phyloP scores from a whole-genome alignment of 345 rosid species.

The Syzygium oleosum region DNA sequence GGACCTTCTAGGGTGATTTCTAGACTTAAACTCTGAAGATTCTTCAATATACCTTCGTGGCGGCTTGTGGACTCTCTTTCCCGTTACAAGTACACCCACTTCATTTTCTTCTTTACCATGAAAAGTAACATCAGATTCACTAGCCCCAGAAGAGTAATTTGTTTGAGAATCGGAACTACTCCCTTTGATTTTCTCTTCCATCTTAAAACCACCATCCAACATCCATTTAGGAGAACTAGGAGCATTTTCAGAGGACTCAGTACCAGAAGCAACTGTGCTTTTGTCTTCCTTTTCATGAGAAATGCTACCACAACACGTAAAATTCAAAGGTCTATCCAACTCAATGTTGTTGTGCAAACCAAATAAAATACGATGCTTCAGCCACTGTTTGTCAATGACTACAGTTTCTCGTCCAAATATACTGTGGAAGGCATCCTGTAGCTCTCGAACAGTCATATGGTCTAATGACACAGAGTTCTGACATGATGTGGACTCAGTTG shows the following conservation, averaged over 20 bases:
- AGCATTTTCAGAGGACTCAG: neutral
- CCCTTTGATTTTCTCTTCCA: neutral
- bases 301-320: neutral
- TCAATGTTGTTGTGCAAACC: slow-evolving; percentile 3
- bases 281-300: slow-evolving; percentile 4
- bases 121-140: neutral
- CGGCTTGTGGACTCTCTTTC: slow-evolving; percentile 14
- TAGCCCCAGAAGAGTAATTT: slow-evolving; percentile 2
- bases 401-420: slow-evolving; percentile 12
- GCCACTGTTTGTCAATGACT: slow-evolving; percentile 13
- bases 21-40: slow-evolving; percentile 3
- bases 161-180: neutral
- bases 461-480: neutral
- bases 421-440: slow-evolving; percentile 2
- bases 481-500: neutral
- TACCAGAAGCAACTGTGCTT: neutral
- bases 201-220: neutral
- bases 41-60: slow-evolving; percentile 15
- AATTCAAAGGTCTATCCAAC: slow-evolving; percentile 3
- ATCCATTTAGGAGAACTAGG: neutral
- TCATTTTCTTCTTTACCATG: slow-evolving; percentile 4
- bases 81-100: neutral
- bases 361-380: slow-evolving; percentile 7
- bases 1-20: neutral
- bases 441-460: slow-evolving; percentile 10